Evolutionary conservation across 345 rosid species (phyloP).

Genomic region (Dimocarpus longan): DNA sequence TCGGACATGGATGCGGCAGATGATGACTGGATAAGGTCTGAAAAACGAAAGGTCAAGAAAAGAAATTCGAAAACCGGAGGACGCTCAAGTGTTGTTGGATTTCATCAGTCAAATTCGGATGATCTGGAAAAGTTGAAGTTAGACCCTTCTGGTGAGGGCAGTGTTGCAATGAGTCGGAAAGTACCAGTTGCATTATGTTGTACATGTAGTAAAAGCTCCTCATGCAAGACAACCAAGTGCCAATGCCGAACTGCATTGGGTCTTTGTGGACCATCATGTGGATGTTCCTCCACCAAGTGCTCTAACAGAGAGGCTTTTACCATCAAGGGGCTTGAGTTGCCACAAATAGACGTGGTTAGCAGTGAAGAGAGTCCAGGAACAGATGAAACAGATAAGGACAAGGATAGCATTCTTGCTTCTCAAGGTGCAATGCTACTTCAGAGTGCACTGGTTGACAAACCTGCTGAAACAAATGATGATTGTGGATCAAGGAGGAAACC

Average conservation of each 20-base stretch:
- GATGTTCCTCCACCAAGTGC: slow-evolving; percentile 63
- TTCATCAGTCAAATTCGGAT: slow-evolving; percentile 26
- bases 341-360: slow-evolving; percentile 21
- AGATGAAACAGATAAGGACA: slow-evolving; percentile 41
- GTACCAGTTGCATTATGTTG: slow-evolving; percentile 49
- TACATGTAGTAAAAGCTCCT: slow-evolving; percentile 62
- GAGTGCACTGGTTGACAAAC: slow-evolving; percentile 62
- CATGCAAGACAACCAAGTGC: slow-evolving; percentile 80
- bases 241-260: slow-evolving; percentile 70
- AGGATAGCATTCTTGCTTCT: slow-evolving; percentile 52
- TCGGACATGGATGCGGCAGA: slow-evolving; percentile 46
- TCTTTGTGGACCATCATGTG: slow-evolving; percentile 68
- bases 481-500: slow-evolving; percentile 65
- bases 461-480: slow-evolving; percentile 42
- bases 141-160: slow-evolving; percentile 36
- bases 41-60: slow-evolving; percentile 35
- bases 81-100: slow-evolving; percentile 32
- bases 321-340: slow-evolving; percentile 27
- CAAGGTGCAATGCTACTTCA: slow-evolving; percentile 83
- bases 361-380: slow-evolving; percentile 29
- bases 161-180: slow-evolving; percentile 16
- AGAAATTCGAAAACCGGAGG: slow-evolving; percentile 44
- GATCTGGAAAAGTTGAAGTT: slow-evolving; percentile 26
- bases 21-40: slow-evolving; percentile 64
- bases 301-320: slow-evolving; percentile 50